phyloP scores from a whole-genome alignment of 2,329 filamentous ascomycete genomes.

The Ophiostoma sp. region DNA sequence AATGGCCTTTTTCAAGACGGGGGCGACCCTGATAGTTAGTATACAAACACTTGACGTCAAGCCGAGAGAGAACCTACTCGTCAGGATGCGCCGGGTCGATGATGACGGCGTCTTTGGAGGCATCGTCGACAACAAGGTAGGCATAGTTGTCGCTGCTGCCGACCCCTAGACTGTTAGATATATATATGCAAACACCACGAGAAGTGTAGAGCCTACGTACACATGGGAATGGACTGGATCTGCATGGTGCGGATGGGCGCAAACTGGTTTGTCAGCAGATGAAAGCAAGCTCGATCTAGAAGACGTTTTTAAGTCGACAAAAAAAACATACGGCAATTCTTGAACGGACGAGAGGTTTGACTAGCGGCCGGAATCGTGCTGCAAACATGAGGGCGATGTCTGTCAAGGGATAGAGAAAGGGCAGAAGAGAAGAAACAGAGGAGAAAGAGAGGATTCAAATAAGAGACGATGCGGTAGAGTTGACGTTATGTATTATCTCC shows the following conservation, averaged over 20 bases:
- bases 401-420: not conserved
- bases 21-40: slow-evolving; percentile 46
- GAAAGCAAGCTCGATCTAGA: not conserved
- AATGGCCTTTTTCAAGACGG: slow-evolving; percentile 67
- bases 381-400: slow-evolving; percentile 15
- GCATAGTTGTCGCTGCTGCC: slow-evolving; percentile 78
- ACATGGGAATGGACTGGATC: slow-evolving; percentile 85
- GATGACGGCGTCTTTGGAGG: slow-evolving; percentile 70
- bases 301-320: not conserved
- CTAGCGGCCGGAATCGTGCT: slow-evolving; percentile 10
- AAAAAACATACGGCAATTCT: not conserved
- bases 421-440: not conserved
- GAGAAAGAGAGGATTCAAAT: not conserved
- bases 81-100: slow-evolving; percentile 75
- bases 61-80: slow-evolving; percentile 49
- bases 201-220: slow-evolving; percentile 46
- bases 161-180: slow-evolving; percentile 53
- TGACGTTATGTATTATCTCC: slow-evolving; percentile 10
- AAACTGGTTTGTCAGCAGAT: slow-evolving; percentile 32
- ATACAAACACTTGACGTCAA: too few species aligned
- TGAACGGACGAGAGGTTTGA: not conserved
- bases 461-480: slow-evolving; percentile 1
- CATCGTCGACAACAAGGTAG: slow-evolving; percentile 74
- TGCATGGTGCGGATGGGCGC: slow-evolving; percentile 59
- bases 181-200: too few species aligned